Evolutionary conservation across 495 filamentous ascomycete species (phyloP).

Genomic region (Penicillium bovifimosum): DNA sequence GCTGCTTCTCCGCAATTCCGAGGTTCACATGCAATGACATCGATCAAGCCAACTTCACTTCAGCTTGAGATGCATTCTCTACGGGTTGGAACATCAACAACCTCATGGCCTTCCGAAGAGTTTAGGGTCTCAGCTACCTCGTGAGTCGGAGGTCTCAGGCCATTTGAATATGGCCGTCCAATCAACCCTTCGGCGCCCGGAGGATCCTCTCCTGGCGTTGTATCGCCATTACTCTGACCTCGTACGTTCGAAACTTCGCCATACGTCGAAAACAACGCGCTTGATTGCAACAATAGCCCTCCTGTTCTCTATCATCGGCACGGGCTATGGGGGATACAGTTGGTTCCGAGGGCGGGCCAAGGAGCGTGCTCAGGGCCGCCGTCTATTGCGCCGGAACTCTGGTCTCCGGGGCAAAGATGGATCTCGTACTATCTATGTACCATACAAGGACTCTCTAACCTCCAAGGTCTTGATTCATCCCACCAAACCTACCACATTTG

Average conservation of each 20-base stretch:
- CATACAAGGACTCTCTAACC: conserved; percentile 72
- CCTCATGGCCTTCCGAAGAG: conserved; percentile 14
- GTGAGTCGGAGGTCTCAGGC: conserved; percentile 9
- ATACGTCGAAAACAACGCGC: conserved; percentile 60
- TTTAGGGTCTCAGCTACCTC: conserved; percentile 8
- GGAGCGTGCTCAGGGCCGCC: conserved; percentile 73
- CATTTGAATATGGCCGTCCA: conserved; percentile 67
- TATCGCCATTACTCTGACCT: conserved; percentile 61
- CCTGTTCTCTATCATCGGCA: conserved; percentile 65
- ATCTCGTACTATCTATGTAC: conserved; percentile 87
- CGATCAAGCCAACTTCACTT: conserved; percentile 14
- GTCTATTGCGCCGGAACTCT: conserved; percentile 83
- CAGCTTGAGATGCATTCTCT: background rate
- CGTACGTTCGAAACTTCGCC: conserved; percentile 53
- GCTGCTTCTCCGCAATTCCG: conserved; percentile 18
- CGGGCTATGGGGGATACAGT: conserved; percentile 67
- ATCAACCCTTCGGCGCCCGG: conserved; percentile 68
- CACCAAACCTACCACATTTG: conserved; percentile 92
- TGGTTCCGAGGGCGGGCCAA: conserved; percentile 64
- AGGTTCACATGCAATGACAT: conserved; percentile 36
- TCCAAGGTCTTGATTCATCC: conserved; percentile 87
- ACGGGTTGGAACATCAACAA: background rate
- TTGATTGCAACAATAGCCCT: conserved; percentile 71
- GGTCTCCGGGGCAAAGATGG: conserved; percentile 91
- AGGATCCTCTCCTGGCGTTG: conserved; percentile 65